Evolutionary conservation across 345 rosid genomes (phyloP).

Genomic region (Euphorbia tirucalli): DNA sequence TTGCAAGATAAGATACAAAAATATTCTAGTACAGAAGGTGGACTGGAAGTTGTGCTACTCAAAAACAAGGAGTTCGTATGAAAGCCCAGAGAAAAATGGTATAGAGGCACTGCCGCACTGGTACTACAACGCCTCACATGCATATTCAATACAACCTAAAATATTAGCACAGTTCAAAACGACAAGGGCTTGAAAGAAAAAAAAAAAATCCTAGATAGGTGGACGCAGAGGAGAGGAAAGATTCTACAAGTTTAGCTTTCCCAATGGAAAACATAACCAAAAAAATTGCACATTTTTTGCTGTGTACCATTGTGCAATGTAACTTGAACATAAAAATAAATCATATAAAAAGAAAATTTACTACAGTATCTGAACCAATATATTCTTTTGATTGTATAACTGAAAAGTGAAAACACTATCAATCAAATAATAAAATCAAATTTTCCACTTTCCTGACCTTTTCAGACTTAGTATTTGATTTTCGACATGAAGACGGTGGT

Average conservation of each 20-base stretch:
- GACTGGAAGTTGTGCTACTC: background rate
- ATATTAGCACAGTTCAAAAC: background rate
- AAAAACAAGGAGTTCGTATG: background rate
- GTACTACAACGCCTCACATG: background rate
- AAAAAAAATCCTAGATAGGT: background rate
- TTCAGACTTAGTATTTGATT: too few relatives aligned
- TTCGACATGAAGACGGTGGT: too few relatives aligned
- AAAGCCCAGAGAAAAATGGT: background rate
- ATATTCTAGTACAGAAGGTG: background rate
- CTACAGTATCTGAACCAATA: background rate
- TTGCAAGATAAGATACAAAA: background rate
- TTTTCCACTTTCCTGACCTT: too few relatives aligned
- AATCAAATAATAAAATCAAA: too few relatives aligned
- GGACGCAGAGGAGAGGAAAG: background rate
- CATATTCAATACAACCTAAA: background rate
- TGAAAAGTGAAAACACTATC: conserved; percentile 5
- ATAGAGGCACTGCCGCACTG: background rate
- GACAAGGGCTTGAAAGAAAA: background rate
- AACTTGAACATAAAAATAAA: background rate
- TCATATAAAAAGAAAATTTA: background rate
- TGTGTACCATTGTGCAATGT: background rate
- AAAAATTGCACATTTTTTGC: background rate
- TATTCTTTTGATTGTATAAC: background rate
- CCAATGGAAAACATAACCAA: background rate
- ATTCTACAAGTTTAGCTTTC: background rate